These are phyloP conservation scores for Cytospora mali DNA, from an alignment of 2,329 filamentous ascomycete species.

Conservation along the genomic window DNA sequence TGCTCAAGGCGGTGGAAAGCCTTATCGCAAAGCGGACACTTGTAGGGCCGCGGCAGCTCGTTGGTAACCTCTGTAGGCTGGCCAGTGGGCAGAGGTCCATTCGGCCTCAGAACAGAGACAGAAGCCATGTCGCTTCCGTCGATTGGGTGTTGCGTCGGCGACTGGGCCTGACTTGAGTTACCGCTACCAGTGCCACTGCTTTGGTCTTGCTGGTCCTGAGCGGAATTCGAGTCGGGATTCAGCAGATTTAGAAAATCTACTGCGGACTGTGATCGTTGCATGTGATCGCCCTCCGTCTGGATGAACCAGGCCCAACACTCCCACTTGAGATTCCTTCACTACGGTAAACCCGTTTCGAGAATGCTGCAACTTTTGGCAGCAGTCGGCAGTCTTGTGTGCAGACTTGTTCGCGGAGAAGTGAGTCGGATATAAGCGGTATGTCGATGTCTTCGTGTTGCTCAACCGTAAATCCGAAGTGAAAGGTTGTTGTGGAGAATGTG, in stretches of 20 bases:
- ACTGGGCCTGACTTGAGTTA: slow-evolving; percentile 32
- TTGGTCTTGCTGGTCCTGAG: slow-evolving; percentile 28
- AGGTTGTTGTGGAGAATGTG: not conserved
- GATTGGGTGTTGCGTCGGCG: slow-evolving; percentile 36
- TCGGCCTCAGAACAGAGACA: slow-evolving; percentile 61
- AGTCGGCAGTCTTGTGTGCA: slow-evolving; percentile 13
- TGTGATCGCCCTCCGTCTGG: slow-evolving; percentile 55
- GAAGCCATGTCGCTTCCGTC: slow-evolving; percentile 52
- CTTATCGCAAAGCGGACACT: slow-evolving; percentile 97
- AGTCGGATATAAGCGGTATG: not conserved
- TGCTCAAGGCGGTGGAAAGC: slow-evolving; percentile 98
- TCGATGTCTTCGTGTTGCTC: not conserved
- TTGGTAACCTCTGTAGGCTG: slow-evolving; percentile 60
- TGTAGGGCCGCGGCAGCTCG: slow-evolving; percentile 94
- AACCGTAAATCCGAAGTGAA: not conserved
- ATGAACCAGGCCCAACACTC: slow-evolving; percentile 22
- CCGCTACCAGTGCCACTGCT: slow-evolving; percentile 30
- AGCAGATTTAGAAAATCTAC: slow-evolving; percentile 77
- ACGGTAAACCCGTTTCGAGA: slow-evolving; percentile 8
- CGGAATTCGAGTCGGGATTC: slow-evolving; percentile 57
- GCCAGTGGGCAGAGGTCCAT: slow-evolving; percentile 63
- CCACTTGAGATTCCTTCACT: slow-evolving; percentile 2
- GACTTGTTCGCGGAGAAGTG: slow-evolving; percentile 8
- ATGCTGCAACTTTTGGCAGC: slow-evolving; percentile 17
- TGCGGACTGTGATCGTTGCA: slow-evolving; percentile 74